A percentile compares a stretch with the other conserved stretches of the same genome.
phyloP scores from a whole-genome alignment of 805 yeast species.

The Monosporozyma servazzii region DNA sequence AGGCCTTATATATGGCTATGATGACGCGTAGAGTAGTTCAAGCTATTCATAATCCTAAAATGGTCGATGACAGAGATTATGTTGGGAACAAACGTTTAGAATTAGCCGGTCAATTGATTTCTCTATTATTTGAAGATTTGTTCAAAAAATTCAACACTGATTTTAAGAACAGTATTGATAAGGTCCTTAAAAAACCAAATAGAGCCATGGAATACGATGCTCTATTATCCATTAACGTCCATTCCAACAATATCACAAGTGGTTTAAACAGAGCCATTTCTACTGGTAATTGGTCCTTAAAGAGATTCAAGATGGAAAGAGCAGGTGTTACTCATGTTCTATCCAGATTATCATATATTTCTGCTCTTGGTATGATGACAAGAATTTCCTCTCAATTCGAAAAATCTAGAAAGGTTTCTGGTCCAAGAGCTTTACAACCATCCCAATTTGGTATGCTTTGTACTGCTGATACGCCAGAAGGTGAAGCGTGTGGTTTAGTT shows the following conservation, averaged over 20 bases:
- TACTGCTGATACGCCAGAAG: constrained; percentile 98
- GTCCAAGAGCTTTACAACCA: constrained; percentile 97
- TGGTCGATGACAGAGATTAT: constrained; percentile 98
- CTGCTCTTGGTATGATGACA: constrained; percentile 99
- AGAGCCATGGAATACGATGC: constrained; percentile 96
- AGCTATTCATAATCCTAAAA: constrained; percentile 88
- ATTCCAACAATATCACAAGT: constrained; percentile 85
- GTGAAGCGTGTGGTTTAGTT: constrained; percentile 98
- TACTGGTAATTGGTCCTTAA: constrained; percentile 97
- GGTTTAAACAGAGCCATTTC: constrained; percentile 95
- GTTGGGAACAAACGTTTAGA: constrained; percentile 97
- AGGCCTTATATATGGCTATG: constrained; percentile 87
- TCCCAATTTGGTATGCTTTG: constrained; percentile 99
- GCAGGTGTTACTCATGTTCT: constrained; percentile 98
- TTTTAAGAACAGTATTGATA: constrained; percentile 89
- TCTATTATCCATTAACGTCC: constrained; percentile 75
- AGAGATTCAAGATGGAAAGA: constrained; percentile 98
- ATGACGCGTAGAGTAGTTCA: constrained; percentile 94
- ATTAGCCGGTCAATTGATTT: constrained; percentile 94
- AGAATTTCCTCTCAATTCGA: constrained; percentile 98
- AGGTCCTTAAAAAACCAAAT: constrained; percentile 85
- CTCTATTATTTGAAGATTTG: constrained; percentile 88
- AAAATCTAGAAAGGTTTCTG: constrained; percentile 93
- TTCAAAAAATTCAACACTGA: constrained; percentile 94
- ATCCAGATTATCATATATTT: constrained; percentile 81